Conservation (phyloP, 345 rosid genomes). For the Camelina neglecta region DNA sequence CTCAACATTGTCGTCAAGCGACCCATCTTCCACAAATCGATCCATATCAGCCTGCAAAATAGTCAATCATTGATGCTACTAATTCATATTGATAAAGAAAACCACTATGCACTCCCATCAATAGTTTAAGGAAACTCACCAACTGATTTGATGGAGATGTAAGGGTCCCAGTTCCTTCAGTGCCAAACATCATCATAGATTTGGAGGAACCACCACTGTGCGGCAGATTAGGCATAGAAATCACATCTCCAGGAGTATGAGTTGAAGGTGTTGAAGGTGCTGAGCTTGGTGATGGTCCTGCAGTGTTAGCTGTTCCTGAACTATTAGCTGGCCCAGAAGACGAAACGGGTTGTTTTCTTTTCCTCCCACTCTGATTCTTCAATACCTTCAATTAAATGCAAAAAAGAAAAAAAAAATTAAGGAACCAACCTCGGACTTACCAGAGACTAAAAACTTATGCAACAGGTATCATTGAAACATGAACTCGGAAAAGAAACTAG, state of each 20-base stretch:
- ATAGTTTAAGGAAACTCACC: slow-evolving; percentile 57
- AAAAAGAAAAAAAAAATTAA: slow-evolving; percentile 39
- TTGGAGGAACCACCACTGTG: slow-evolving; percentile 86
- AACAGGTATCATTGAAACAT: slow-evolving; percentile 5
- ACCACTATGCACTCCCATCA: slow-evolving; percentile 7
- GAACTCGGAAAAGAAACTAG: slow-evolving; percentile 10
- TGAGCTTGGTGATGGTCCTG: slow-evolving; percentile 99
- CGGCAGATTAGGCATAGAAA: slow-evolving; percentile 87
- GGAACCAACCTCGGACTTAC: slow-evolving; percentile 38
- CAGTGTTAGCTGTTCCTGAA: slow-evolving; percentile 96
- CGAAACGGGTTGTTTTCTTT: slow-evolving; percentile 96
- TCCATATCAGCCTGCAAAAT: slow-evolving; percentile 92
- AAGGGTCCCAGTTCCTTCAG: slow-evolving; percentile 85
- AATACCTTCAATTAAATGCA: slow-evolving; percentile 65
- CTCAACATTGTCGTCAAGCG: slow-evolving; percentile 94
- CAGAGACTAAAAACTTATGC: slow-evolving; percentile 10
- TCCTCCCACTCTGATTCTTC: slow-evolving; percentile 92
- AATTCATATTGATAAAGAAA: slow-evolving; percentile 6
- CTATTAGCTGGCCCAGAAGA: slow-evolving; percentile 99
- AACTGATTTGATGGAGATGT: slow-evolving; percentile 89
- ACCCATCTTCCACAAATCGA: slow-evolving; percentile 92
- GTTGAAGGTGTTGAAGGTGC: slow-evolving; percentile 99
- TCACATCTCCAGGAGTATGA: slow-evolving; percentile 94
- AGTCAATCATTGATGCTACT: slow-evolving; percentile 5
- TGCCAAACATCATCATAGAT: slow-evolving; percentile 66